phyloP scores from a whole-genome alignment of 1,139 yeast genomes.

The Meyerozyma smithsonii region DNA sequence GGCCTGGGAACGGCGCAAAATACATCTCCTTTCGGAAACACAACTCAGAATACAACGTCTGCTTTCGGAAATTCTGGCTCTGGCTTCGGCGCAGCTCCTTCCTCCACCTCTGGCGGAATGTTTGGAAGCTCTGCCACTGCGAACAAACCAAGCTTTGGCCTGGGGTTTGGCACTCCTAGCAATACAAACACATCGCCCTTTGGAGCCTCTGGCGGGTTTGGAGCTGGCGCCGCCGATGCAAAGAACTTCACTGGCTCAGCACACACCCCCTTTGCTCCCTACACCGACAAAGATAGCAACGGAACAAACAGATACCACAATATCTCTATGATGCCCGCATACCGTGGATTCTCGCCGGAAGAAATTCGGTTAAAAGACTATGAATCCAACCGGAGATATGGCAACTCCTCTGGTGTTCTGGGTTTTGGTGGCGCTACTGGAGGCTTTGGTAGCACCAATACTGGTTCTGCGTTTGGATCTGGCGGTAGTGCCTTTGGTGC shows the following conservation, averaged over 20 bases:
- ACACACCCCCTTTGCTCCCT: slow-evolving; percentile 59
- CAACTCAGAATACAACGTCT: slow-evolving; percentile 8
- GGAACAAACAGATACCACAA: slow-evolving; percentile 64
- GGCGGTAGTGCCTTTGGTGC: slow-evolving; percentile 25
- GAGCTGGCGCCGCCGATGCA: slow-evolving; percentile 27
- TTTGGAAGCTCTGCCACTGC: slow-evolving; percentile 19
- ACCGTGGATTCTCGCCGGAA: slow-evolving; percentile 73
- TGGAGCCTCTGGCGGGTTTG: slow-evolving; percentile 25
- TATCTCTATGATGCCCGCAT: slow-evolving; percentile 87
- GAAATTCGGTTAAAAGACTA: slow-evolving; percentile 90
- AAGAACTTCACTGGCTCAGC: slow-evolving; percentile 65
- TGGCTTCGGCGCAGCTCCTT: slow-evolving; percentile 6
- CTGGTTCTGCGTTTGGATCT: slow-evolving; percentile 16
- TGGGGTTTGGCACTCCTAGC: slow-evolving; percentile 17
- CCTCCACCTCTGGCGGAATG: slow-evolving; percentile 13
- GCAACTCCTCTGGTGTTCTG: slow-evolving; percentile 26
- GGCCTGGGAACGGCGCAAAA: slow-evolving; percentile 18
- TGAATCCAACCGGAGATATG: slow-evolving; percentile 64
- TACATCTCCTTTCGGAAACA: slow-evolving; percentile 3
- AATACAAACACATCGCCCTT: slow-evolving; percentile 20
- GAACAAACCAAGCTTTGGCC: slow-evolving; percentile 16
- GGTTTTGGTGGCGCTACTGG: slow-evolving; percentile 17
- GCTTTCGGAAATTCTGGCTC: slow-evolving; percentile 25
- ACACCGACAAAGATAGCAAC: slow-evolving; percentile 68
- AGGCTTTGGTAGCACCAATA: slow-evolving; percentile 16